Evolutionary conservation across 768 basidiomycete species (phyloP).

Genomic region (Tricholomella constricta): DNA sequence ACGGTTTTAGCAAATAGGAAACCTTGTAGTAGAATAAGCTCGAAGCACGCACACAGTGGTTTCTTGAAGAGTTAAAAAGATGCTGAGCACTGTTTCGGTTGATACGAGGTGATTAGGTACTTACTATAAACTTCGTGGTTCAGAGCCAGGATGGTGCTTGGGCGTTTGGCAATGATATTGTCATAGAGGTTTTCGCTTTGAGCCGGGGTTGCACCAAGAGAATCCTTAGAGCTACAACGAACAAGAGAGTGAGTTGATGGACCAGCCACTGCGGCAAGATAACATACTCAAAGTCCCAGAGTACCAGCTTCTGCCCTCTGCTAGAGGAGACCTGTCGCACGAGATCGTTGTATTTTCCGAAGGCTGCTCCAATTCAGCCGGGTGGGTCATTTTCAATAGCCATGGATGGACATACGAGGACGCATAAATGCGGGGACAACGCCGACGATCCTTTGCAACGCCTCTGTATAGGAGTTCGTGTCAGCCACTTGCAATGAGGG

Average conservation of each 20-base stretch:
- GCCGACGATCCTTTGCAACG: slow-evolving; percentile 43
- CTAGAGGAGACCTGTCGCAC: slow-evolving; percentile 33
- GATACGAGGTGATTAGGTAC: neutral
- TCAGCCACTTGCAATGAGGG: neutral
- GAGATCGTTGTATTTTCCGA: slow-evolving; percentile 41
- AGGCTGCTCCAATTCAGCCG: slow-evolving; percentile 27
- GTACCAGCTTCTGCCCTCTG: slow-evolving; percentile 33
- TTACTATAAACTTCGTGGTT: slow-evolving; percentile 36
- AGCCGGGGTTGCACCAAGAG: slow-evolving; percentile 23
- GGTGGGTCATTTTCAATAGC: neutral
- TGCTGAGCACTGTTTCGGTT: too few relatives aligned
- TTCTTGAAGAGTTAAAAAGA: slow-evolving; percentile 12
- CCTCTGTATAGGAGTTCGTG: slow-evolving; percentile 28
- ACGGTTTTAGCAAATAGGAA: too few relatives aligned
- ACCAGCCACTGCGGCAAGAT: too few relatives aligned
- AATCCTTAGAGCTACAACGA: slow-evolving; percentile 29
- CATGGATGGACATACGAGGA: slow-evolving; percentile 34
- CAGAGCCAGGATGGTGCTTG: slow-evolving; percentile 32
- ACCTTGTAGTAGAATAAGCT: too few relatives aligned
- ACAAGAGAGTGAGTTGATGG: neutral
- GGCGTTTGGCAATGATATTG: slow-evolving; percentile 18
- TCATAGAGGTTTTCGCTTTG: slow-evolving; percentile 27
- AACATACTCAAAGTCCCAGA: slow-evolving; percentile 43
- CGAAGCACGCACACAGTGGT: slow-evolving; percentile 28
- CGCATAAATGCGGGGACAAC: slow-evolving; percentile 49